Conservation (phyloP, 345 rosid genomes). For the Durio zibethinus region DNA sequence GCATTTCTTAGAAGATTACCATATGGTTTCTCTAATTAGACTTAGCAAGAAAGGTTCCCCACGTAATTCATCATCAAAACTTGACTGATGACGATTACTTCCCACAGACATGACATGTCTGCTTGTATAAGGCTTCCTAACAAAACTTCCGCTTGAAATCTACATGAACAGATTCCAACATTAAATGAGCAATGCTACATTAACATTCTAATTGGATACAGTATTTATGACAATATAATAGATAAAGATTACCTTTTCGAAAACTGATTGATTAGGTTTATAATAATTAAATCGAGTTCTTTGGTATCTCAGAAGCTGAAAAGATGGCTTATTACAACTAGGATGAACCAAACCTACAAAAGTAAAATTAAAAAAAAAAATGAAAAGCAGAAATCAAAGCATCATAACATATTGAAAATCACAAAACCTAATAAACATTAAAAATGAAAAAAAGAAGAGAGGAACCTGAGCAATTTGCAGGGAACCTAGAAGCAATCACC, state of each 20-base stretch:
- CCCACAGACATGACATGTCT: constrained; percentile 18
- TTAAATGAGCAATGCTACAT: neutral
- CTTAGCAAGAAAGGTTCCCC: constrained; percentile 48
- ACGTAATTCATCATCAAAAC: constrained; percentile 25
- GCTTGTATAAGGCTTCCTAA: neutral
- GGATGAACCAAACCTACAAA: constrained; percentile 28
- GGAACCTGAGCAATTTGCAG: constrained; percentile 30
- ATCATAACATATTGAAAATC: neutral
- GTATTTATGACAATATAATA: neutral
- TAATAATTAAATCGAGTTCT: constrained; percentile 7
- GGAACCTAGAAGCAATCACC: constrained; percentile 22
- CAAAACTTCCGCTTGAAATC: constrained; percentile 20
- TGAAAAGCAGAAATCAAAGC: neutral
- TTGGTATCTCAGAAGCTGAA: constrained; percentile 15
- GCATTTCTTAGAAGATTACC: constrained; percentile 31
- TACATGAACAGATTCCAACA: constrained; percentile 14
- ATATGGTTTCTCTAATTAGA: constrained; percentile 37
- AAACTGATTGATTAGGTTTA: neutral
- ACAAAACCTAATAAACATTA: neutral
- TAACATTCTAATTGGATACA: neutral
- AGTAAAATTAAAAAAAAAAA: neutral
- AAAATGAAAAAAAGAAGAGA: neutral
- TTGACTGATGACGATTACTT: constrained; percentile 27
- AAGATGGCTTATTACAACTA: constrained; percentile 14
- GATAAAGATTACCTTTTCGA: constrained; percentile 16